Percentiles rank a stretch among this genome's conserved stretches.
Conservation (phyloP, 495 filamentous ascomycete species). For the Lasiosphaeris hirsuta region DNA sequence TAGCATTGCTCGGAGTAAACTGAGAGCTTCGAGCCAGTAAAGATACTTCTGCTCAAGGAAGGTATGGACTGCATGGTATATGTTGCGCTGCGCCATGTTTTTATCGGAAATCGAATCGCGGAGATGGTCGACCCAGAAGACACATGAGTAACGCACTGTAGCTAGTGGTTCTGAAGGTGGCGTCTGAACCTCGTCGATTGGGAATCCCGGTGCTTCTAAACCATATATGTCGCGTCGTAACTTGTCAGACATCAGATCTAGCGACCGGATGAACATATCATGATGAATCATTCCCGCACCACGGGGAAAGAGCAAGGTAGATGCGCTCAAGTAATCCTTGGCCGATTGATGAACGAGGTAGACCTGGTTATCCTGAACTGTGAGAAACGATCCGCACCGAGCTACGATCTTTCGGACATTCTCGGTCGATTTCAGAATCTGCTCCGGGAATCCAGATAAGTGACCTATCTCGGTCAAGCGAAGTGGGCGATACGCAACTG, state of each 20-base stretch:
- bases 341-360: slow-evolving; percentile 41
- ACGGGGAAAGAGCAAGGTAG: background rate
- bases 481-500: slow-evolving; percentile 22
- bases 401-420: slow-evolving; percentile 13
- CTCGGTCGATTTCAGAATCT: background rate
- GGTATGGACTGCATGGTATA: slow-evolving; percentile 4
- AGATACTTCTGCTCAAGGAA: slow-evolving; percentile 23
- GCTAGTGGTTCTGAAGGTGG: slow-evolving; percentile 31
- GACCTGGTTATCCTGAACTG: slow-evolving; percentile 27
- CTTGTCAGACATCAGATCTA: slow-evolving; percentile 22
- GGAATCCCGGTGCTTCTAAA: slow-evolving; percentile 11
- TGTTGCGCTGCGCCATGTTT: background rate
- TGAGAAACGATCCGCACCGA: slow-evolving; percentile 31
- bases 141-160: slow-evolving; percentile 32
- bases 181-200: slow-evolving; percentile 12
- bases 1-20: slow-evolving; percentile 27
- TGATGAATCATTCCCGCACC: slow-evolving; percentile 23
- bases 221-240: slow-evolving; percentile 21
- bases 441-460: slow-evolving; percentile 9
- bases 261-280: slow-evolving; percentile 27
- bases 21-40: slow-evolving; percentile 27
- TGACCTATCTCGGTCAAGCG: slow-evolving; percentile 17
- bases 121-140: slow-evolving; percentile 40
- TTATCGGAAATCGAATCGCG: slow-evolving; percentile 9
- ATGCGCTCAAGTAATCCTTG: slow-evolving; percentile 30